Base-by-base conservation (phyloP, 2,329 filamentous ascomycete genomes). In the Elsinoe batatas region DNA sequence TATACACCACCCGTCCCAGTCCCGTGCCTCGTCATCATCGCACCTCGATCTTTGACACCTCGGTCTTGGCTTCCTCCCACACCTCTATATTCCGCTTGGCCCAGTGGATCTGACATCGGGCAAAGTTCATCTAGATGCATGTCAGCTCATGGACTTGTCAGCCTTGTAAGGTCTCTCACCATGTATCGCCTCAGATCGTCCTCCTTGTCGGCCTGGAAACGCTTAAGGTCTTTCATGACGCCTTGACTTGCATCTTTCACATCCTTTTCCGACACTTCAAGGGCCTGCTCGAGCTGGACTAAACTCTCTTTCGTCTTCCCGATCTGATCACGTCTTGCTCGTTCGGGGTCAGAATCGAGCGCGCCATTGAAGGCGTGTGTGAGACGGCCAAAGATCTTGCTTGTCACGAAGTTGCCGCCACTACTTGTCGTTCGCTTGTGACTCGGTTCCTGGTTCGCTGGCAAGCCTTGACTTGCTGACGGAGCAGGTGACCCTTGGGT, bases 301-400 rank as follows among this genome's bases (percentile, higher is more conserved):
- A 98, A 83, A 57, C 84, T 88, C 72, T 98, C 93, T 61, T 85
- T 84, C 0, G 93, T 98, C 77, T 96, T 97, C 37, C 91, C 91
- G 63, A 98, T 96, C 60, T 89, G 86, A 68, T 98, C 93, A 54
- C 93, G 81, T 54, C 93, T 80, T 42, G 91, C 95, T 60, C 91
- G 80, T 72, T 98, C 93, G 0, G 93, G 93, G 67, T 98, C 93
- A 40, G 94, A 88, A 68, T 98, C 93, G 1, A 93, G 91, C 64
- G 97, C 91, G 3, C 93, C 93, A 66, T 97, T 89, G 33, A 97
- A 89, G 0, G 93, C 93, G 71, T 98, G 91, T 56, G 88, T 94
- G 59, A 98, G 85, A 10, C 91, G 87, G 0, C 91, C 93, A 69
- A 98, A 97, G 53, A 98, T 89, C 73, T 91, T 83, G 65, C 80